Evolutionary conservation across 805 yeast genomes (phyloP).

Genomic region (Cyberlindnera xylosilytica): DNA sequence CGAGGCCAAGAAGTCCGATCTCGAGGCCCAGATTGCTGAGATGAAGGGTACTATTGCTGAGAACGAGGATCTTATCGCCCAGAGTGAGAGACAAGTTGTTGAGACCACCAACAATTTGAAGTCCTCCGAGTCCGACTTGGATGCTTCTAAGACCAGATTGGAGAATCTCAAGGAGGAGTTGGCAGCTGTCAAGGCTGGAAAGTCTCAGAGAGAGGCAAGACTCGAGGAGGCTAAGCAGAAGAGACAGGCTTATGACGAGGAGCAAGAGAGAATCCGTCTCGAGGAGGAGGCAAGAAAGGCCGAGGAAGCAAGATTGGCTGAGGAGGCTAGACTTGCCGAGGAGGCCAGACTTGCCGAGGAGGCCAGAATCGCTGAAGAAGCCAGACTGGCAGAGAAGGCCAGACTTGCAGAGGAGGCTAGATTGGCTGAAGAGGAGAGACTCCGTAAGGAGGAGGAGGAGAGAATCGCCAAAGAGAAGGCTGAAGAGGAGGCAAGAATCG

Average conservation of each 20-base stretch:
- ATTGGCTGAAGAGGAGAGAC: conserved; percentile 19
- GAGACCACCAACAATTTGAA: conserved; percentile 13
- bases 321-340: conserved; percentile 14
- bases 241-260: conserved; percentile 23
- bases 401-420: conserved; percentile 10
- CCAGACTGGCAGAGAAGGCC: conserved; percentile 10
- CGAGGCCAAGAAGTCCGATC: conserved; percentile 14
- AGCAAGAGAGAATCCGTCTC: conserved; percentile 11
- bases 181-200: conserved; percentile 22
- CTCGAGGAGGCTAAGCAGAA: conserved; percentile 23
- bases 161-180: conserved; percentile 21
- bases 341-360: conserved; percentile 11
- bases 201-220: conserved; percentile 21
- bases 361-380: conserved; percentile 8
- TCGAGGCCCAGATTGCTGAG: conserved; percentile 19
- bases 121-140: conserved; percentile 19
- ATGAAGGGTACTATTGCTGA: conserved; percentile 20
- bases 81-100: conserved; percentile 15
- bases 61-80: conserved; percentile 18
- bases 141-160: conserved; percentile 15
- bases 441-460: conserved; percentile 13
- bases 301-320: conserved; percentile 11
- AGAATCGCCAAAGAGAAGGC: conserved; percentile 14
- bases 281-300: conserved; percentile 13
- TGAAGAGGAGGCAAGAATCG: conserved; percentile 13